Percentiles rank a stretch among this genome's conserved stretches.
Conservation (phyloP, 176 grass and related monocot species). For the Lolium perenne region DNA sequence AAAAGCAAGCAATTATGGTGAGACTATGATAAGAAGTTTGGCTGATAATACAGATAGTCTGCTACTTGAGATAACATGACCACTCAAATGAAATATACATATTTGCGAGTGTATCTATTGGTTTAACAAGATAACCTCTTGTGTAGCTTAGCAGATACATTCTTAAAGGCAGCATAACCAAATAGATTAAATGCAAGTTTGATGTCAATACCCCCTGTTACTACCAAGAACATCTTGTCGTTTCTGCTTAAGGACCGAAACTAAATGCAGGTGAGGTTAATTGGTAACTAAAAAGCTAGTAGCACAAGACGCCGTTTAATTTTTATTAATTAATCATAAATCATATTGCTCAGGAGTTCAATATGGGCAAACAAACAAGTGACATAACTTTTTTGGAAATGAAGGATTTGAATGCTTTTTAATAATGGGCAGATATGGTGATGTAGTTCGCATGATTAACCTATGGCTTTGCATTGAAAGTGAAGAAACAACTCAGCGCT, state of each 20-base stretch:
- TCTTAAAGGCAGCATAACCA: constrained; percentile 1
- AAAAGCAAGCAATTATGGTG: constrained; percentile 25
- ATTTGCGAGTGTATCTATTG: neutral
- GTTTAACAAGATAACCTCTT: constrained; percentile 26
- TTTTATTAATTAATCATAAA: neutral
- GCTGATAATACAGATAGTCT: neutral
- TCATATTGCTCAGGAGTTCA: neutral
- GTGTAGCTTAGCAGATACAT: constrained; percentile 4
- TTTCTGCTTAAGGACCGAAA: constrained; percentile 2
- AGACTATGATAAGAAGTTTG: constrained; percentile 30
- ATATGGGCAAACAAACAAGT: neutral
- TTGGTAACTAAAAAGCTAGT: constrained; percentile 18
- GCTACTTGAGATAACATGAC: neutral
- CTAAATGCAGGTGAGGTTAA: constrained; percentile 15
- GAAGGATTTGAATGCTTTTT: neutral
- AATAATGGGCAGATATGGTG: neutral
- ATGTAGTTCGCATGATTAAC: constrained; percentile 24
- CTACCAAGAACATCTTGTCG: neutral
- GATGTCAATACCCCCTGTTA: neutral
- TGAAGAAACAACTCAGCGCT: neutral
- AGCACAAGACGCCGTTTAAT: neutral
- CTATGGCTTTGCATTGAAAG: constrained; percentile 21
- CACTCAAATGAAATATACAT: neutral
- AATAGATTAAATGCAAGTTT: neutral
- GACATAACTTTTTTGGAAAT: neutral